Base-by-base conservation (phyloP, 2,329 filamentous ascomycete species). In the Aspergillus neotritici region DNA sequence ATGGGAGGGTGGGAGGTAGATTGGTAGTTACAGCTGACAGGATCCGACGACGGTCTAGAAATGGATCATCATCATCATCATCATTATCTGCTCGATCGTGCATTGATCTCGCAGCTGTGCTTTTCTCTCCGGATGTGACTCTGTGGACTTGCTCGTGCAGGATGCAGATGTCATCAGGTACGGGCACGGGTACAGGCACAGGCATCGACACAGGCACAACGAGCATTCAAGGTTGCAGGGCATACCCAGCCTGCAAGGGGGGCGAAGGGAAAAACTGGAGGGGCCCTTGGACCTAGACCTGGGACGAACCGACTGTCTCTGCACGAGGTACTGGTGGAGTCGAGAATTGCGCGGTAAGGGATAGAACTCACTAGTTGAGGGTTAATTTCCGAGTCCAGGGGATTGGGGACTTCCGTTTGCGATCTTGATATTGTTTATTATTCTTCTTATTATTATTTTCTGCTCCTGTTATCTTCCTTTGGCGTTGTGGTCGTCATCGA, bases 331-430 rank as follows among this genome's bases (percentile, higher is more conserved):
- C 21, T 25, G 9, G 21, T 25, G 21, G 21, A 25, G 31, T 40
- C 16, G 29, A 17, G 39, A 30, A 17, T 9, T n/a, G 17, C 14
- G 31, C 40, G 39, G 44, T 33, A 52, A 51, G 50, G 50, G 43
- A 37, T n/a, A 25, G 13, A 3, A 13, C 5, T 21, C 29, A 40
- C 45, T 43, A 41, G 30, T 35, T 16, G 16, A 13, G 21, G 29
- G 33, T 28, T 47, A 50, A 51, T 52, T 43, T 47, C 48, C 50
- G 41, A 43, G 34, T 41, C 29, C 39, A 52, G 43, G 41, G 42
- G 41, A 16, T 31, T 17, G 28, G 34, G 39, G 31, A 25, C n/a
- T 16, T 34, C 30, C 41, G 13, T 41, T 14, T 8, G 15, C 44
- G 28, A n/a, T 15, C 5, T 16, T n/a, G 38, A 30, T n/a, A 30